These are phyloP conservation scores for Aspergillus tubingensis DNA, from an alignment of 2,329 filamentous ascomycete species.

Conservation along the genomic window DNA sequence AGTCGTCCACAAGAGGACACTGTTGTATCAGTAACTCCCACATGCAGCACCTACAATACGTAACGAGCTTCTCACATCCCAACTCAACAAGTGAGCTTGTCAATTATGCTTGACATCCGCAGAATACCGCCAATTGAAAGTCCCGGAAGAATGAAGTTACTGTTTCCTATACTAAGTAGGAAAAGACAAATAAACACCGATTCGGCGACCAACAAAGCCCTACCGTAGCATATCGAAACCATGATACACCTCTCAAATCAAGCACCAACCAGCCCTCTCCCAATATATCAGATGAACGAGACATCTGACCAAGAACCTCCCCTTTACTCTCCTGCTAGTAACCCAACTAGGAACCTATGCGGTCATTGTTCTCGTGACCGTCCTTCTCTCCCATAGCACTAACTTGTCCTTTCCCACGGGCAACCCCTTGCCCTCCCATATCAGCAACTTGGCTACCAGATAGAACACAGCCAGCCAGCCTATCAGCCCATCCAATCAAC, in stretches of 20 bases:
- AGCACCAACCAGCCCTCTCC: background rate
- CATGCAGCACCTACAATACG: too few relatives aligned
- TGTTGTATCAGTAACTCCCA: too few relatives aligned
- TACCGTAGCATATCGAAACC: background rate
- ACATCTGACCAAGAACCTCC: background rate
- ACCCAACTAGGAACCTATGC: background rate
- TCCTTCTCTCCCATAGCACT: background rate
- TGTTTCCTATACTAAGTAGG: too few relatives aligned
- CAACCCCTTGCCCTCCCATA: background rate
- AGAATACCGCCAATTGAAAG: too few relatives aligned
- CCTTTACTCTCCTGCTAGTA: background rate
- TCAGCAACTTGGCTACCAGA: background rate
- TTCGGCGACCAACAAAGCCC: background rate
- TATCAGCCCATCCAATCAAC: background rate
- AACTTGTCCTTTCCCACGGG: background rate
- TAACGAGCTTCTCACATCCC: too few relatives aligned
- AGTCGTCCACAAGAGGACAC: background rate
- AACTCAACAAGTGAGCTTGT: too few relatives aligned
- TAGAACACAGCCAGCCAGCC: background rate
- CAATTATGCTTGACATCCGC: too few relatives aligned
- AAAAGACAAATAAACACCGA: background rate
- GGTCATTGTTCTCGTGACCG: background rate
- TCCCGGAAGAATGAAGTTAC: too few relatives aligned
- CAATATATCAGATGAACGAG: background rate
- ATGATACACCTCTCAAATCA: background rate